Base-by-base conservation (phyloP, 805 yeast species). In the Yamadazyma scolyti region DNA sequence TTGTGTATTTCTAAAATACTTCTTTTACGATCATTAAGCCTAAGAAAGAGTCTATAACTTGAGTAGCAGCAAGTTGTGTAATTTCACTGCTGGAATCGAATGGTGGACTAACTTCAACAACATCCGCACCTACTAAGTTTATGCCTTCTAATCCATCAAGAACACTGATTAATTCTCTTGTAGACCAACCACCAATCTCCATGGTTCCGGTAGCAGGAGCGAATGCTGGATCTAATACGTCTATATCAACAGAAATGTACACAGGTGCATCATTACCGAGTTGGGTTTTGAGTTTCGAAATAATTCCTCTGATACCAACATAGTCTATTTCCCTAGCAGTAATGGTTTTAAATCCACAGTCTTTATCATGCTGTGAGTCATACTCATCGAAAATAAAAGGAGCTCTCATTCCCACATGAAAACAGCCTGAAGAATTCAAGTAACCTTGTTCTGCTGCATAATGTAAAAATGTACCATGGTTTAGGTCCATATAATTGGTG, bases 391-490 rank as follows among this genome's bases (percentile, higher is more conserved):
- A 67, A 17, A 75, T 67, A 43, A 59, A 74, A 1, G 85, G 85
- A 3, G 84, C 85, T 39, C 86, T 59, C 32, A 77, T 65, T 0
- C 84, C 87, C 21, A 77, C 75, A 48, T 80, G 86, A 34, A 68
- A 68, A 38, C 75, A 71, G 24, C 58, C 58, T n/a, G 61, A 58
- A 10, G 62, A 56, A 3, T 66, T 53, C 24, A 79, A 57, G 42
- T 74, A 75, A 1, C 86, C 86, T 28, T 75, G 68, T 51, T 80
- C 86, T 27, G 74, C 73, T 1, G 87, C 87, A 54, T 75, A 79
- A 50, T 79, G 85, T 25, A 80, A 57, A 40, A 78, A 79, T 0
- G 87, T 79, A 4, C 86, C 87, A 49, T 80, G 86, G 46, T 79
- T 80, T 34, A 76, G 50, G 16, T 65, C 57, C 58, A 77, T 73